Evolutionary conservation across 352 stramenopile species (phyloP).

Genomic region (Aphanomyces invadans): DNA sequence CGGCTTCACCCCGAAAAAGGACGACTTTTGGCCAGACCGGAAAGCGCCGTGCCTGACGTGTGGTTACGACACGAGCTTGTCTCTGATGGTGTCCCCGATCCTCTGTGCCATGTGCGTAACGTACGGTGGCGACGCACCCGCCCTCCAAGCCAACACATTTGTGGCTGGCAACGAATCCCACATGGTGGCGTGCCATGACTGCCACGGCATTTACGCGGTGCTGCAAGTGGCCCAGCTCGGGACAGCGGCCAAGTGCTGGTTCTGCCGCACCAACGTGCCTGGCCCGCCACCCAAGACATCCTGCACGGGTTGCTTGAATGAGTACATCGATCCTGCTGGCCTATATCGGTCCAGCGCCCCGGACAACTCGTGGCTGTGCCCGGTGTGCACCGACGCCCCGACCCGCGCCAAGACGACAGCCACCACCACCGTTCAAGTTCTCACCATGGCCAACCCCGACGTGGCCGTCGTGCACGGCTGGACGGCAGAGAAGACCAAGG

Average conservation of each 20-base stretch:
- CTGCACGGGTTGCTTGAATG: conserved; percentile 8
- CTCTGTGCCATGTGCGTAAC: conserved; percentile 13
- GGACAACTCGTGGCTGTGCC: background rate
- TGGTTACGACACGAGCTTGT: conserved; percentile 14
- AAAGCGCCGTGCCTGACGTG: conserved; percentile 11
- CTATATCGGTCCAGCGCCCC: conserved; percentile 2
- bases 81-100: conserved; percentile 11
- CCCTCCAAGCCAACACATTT: background rate
- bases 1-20: conserved; percentile 1
- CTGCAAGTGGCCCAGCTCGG: background rate
- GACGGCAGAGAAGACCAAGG: background rate
- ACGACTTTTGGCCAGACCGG: background rate
- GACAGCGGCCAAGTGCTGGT: conserved; percentile 16
- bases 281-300: background rate
- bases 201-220: conserved; percentile 18
- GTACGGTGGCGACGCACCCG: background rate
- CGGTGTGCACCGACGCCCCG: conserved; percentile 14
- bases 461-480: background rate
- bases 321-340: conserved; percentile 14
- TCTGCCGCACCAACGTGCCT: background rate
- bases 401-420: background rate
- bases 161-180: background rate
- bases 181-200: conserved; percentile 10
- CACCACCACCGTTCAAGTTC: background rate
- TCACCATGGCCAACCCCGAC: background rate